Percentiles rank a stretch among this genome's conserved stretches.
Evolutionary conservation across 2,329 filamentous ascomycete genomes (phyloP).

Genomic region (Epichloe baconii): DNA sequence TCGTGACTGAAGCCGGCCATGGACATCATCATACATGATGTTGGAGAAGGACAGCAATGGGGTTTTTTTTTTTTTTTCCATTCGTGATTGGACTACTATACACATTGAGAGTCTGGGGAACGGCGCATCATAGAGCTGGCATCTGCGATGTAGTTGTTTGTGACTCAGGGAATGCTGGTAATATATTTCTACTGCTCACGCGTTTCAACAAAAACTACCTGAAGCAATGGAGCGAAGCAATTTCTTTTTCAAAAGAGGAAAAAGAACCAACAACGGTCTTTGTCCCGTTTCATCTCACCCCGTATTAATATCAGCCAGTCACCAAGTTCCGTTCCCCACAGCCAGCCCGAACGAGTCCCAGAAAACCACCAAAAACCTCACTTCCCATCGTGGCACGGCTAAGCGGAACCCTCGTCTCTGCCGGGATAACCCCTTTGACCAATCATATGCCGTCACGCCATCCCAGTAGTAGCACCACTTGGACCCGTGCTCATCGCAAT

Average conservation of each 20-base stretch:
- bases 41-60: not conserved
- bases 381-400: conserved; percentile 13
- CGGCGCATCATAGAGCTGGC: too few relatives aligned
- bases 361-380: not conserved
- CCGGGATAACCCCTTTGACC: conserved; percentile 21
- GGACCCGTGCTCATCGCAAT: conserved; percentile 20
- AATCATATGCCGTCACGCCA: conserved; percentile 23
- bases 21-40: not conserved
- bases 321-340: too few relatives aligned
- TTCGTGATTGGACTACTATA: too few relatives aligned
- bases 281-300: too few relatives aligned
- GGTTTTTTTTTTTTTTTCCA: not conserved
- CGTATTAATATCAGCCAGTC: not conserved
- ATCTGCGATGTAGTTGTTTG: too few relatives aligned
- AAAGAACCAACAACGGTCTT: too few relatives aligned
- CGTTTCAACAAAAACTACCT: not conserved
- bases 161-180: too few relatives aligned
- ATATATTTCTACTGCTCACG: not conserved
- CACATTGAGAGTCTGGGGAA: too few relatives aligned
- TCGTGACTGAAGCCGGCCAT: not conserved
- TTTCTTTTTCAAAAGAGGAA: too few relatives aligned
- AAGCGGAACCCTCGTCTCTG: conserved; percentile 21
- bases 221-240: not conserved
- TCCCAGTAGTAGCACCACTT: conserved; percentile 27
- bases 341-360: too few relatives aligned